A percentile compares a stretch with the other conserved stretches of the same genome.
Evolutionary conservation across 176 grass and related monocot species (phyloP).

Genomic region (Elaeis guineensis): DNA sequence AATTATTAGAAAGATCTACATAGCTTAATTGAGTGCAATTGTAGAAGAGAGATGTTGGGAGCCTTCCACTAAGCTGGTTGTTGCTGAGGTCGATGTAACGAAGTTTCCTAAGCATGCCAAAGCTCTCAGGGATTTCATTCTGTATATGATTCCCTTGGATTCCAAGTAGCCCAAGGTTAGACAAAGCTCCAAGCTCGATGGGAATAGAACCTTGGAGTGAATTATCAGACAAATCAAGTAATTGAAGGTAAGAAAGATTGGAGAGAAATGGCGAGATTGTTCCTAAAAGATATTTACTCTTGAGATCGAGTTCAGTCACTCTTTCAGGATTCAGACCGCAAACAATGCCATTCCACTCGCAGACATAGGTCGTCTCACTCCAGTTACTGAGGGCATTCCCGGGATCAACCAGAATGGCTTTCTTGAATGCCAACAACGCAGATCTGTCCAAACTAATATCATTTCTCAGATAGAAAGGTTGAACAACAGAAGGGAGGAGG

Average conservation of each 20-base stretch:
- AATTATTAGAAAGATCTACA: conserved; percentile 14
- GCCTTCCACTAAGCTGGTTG: conserved; percentile 13
- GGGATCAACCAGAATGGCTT: conserved; percentile 13
- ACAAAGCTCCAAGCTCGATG: conserved; percentile 5
- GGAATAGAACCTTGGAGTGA: conserved; percentile 13
- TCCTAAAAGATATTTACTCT: conserved; percentile 10
- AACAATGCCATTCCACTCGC: conserved; percentile 4
- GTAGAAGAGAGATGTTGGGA: conserved; percentile 10
- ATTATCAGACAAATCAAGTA: conserved; percentile 19
- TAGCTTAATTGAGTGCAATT: conserved; percentile 17
- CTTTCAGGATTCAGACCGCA: conserved; percentile 6
- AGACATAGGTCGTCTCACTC: background rate
- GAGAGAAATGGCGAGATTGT: conserved; percentile 16
- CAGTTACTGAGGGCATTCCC: conserved; percentile 8
- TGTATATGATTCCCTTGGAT: background rate
- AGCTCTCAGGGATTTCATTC: conserved; percentile 13
- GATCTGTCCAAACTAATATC: conserved; percentile 1
- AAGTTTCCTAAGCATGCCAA: conserved; percentile 13
- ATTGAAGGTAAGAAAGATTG: conserved; percentile 14
- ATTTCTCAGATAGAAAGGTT: background rate
- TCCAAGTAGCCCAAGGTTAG: conserved; percentile 1
- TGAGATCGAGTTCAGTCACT: conserved; percentile 5
- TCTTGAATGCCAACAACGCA: conserved; percentile 16
- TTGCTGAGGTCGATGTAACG: conserved; percentile 7
- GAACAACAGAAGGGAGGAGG: background rate